Percentiles rank a stretch among this genome's conserved stretches.
These are phyloP conservation scores for Dittrichia graveolens DNA, from an alignment of 129 eudicot genomes.

Conservation along the genomic window DNA sequence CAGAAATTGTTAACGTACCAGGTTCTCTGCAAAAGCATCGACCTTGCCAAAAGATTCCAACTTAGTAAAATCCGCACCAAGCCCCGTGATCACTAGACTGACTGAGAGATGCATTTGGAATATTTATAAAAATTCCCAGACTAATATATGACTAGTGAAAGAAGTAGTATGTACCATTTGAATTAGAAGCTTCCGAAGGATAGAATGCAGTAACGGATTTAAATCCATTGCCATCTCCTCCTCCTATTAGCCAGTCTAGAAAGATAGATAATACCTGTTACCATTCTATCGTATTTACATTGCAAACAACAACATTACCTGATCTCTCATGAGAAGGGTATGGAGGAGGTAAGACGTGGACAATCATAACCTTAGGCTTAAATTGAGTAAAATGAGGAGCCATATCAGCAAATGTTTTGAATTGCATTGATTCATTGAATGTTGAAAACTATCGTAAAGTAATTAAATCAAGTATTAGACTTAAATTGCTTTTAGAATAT, in stretches of 20 bases:
- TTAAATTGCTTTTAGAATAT: too few species aligned
- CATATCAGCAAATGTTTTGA: too few species aligned
- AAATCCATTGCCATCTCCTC: conserved; percentile 77
- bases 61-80: conserved; percentile 93
- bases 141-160: conserved; percentile 5
- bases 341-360: too few species aligned
- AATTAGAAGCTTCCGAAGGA: conserved; percentile 70
- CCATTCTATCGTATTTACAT: not conserved
- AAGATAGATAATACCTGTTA: conserved; percentile 7
- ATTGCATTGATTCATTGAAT: too few species aligned
- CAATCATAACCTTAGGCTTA: too few species aligned
- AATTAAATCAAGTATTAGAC: too few species aligned
- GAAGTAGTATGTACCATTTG: conserved; percentile 59
- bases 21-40: conserved; percentile 88
- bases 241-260: conserved; percentile 91
- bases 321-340: too few species aligned
- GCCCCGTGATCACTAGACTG: conserved; percentile 81
- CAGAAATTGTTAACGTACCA: conserved; percentile 45
- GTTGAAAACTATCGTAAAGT: too few species aligned
- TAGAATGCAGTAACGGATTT: conserved; percentile 82
- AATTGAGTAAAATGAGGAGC: too few species aligned
- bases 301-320: too few species aligned
- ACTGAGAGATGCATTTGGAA: conserved; percentile 45
- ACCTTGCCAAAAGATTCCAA: conserved; percentile 98
- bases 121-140: conserved; percentile 14